phyloP scores from a whole-genome alignment of 345 rosid species.

The thale cress (Arabidopsis thaliana) region DNA sequence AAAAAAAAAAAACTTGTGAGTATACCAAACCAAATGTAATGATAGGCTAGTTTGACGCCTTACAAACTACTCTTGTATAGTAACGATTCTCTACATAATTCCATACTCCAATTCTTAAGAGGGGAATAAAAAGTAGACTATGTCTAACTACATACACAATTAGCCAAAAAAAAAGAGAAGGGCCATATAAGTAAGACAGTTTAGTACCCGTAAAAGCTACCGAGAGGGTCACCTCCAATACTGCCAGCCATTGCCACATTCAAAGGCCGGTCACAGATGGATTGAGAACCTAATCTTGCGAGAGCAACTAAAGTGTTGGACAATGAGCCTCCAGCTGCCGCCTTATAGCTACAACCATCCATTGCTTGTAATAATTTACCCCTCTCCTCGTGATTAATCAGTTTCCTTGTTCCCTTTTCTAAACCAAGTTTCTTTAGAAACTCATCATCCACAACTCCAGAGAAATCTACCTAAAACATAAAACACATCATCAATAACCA shows the following conservation, averaged over 20 bases:
- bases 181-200: background rate
- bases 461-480: constrained; percentile 82
- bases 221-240: constrained; percentile 88
- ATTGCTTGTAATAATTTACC: constrained; percentile 88
- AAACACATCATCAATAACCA: background rate
- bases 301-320: constrained; percentile 89
- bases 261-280: constrained; percentile 63
- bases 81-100: too few relatives aligned
- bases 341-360: constrained; percentile 99
- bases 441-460: constrained; percentile 82
- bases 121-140: too few relatives aligned
- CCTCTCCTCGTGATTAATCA: constrained; percentile 94
- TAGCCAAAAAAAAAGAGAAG: background rate
- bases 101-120: too few relatives aligned
- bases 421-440: constrained; percentile 75
- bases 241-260: constrained; percentile 94
- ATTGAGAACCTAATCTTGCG: constrained; percentile 75
- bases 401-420: constrained; percentile 87
- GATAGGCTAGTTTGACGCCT: background rate
- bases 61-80: background rate
- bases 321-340: constrained; percentile 98
- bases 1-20: constrained; percentile 19
- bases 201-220: constrained; percentile 84
- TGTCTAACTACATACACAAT: too few relatives aligned
- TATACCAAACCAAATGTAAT: constrained; percentile 9